A percentile compares a stretch with the other conserved stretches of the same genome.
These are phyloP conservation scores for Hypoxylon rickii DNA, from an alignment of 495 filamentous ascomycete species.

Conservation along the genomic window DNA sequence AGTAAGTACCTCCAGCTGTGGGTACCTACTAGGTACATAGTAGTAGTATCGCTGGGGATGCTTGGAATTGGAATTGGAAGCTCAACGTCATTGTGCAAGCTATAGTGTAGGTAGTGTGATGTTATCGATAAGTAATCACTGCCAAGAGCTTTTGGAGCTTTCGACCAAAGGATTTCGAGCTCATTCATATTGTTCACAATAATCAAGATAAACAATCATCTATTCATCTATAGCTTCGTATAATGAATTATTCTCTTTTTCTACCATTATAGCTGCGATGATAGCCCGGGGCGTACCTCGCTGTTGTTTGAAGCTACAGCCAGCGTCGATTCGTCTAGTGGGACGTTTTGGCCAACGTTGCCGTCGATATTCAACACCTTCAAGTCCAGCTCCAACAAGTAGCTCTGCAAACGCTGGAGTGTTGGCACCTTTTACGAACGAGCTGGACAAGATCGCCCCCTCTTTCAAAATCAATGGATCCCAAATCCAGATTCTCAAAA, in stretches of 20 bases:
- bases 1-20: not conserved
- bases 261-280: slow-evolving; percentile 17
- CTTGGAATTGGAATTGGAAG: too few relatives aligned
- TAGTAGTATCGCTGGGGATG: too few relatives aligned
- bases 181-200: too few relatives aligned
- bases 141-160: not conserved
- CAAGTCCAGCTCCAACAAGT: slow-evolving; percentile 32
- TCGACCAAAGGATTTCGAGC: too few relatives aligned
- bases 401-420: slow-evolving; percentile 44
- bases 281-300: slow-evolving; percentile 32
- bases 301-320: slow-evolving; percentile 37
- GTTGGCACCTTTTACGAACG: slow-evolving; percentile 70
- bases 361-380: slow-evolving; percentile 49
- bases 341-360: slow-evolving; percentile 37
- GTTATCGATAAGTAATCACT: not conserved
- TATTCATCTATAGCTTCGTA: too few relatives aligned
- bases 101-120: too few relatives aligned
- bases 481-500: slow-evolving; percentile 77
- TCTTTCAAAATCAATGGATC: slow-evolving; percentile 83
- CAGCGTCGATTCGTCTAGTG: slow-evolving; percentile 19
- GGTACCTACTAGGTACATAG: too few relatives aligned
- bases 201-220: too few relatives aligned
- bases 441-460: slow-evolving; percentile 87
- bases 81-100: too few relatives aligned
- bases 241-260: slow-evolving; percentile 1